Conservation (phyloP, 2,329 filamentous ascomycete species). For the Coleophoma crateriformis region DNA sequence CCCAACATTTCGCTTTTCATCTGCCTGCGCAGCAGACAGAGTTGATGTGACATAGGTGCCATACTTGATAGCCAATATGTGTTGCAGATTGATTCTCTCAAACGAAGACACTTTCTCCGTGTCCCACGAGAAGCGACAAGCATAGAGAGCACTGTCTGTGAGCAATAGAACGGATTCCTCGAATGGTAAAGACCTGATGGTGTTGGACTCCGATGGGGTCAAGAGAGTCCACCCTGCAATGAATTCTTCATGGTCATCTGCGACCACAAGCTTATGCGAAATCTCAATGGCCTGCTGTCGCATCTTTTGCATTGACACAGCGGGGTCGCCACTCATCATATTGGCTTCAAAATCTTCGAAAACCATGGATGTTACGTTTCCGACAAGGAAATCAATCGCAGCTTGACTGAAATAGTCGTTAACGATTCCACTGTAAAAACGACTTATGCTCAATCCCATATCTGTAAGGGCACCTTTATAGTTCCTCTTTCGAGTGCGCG, state of each 20-base stretch:
- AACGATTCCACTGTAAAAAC: conserved; percentile 76
- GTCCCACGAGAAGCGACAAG: conserved; percentile 90
- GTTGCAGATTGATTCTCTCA: conserved; percentile 74
- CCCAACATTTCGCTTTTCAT: conserved; percentile 77
- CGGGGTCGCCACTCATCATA: conserved; percentile 90
- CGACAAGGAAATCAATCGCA: conserved; percentile 88
- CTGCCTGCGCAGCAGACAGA: conserved; percentile 68
- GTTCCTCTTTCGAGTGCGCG: conserved; percentile 82
- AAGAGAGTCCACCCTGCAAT: conserved; percentile 86
- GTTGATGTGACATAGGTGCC: conserved; percentile 91
- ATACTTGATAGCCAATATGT: conserved; percentile 66
- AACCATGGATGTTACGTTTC: conserved; percentile 76
- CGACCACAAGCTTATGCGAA: conserved; percentile 79
- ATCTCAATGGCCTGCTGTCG: conserved; percentile 87
- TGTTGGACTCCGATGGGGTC: conserved; percentile 67
- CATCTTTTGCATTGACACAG: conserved; percentile 78
- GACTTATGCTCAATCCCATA: conserved; percentile 78
- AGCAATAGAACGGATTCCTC: conserved; percentile 86
- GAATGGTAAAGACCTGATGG: conserved; percentile 64
- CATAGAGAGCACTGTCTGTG: conserved; percentile 79
- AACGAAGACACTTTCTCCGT: conserved; percentile 92
- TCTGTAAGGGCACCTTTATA: conserved; percentile 90
- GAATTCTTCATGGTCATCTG: conserved; percentile 77
- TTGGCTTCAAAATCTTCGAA: conserved; percentile 94
- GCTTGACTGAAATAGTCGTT: conserved; percentile 97